These are phyloP conservation scores for Phytophthora ramorum DNA, from an alignment of 352 stramenopile genomes.

Conservation along the genomic window DNA sequence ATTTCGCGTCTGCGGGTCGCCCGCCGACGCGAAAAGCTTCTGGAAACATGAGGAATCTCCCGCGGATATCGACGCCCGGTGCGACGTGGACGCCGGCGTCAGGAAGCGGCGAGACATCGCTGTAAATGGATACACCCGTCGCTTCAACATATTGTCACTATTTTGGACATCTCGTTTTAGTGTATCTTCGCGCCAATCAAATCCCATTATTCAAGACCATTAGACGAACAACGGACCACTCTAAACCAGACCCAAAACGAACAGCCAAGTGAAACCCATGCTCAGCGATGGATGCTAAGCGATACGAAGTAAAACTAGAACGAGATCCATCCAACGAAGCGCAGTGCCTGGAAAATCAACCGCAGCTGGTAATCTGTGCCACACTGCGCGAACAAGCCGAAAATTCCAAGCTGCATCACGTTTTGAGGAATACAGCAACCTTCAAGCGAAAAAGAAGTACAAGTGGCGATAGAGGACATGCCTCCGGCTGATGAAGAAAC, in stretches of 20 bases:
- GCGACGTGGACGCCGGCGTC: constrained; percentile 6
- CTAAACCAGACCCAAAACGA: not conserved
- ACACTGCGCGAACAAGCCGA: not conserved
- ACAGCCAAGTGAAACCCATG: not conserved
- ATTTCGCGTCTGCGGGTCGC: constrained; percentile 68
- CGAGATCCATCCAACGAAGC: not conserved
- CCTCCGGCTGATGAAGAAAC: not conserved
- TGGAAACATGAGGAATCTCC: constrained; percentile 41
- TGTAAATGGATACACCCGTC: constrained; percentile 6
- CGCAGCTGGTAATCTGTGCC: not conserved
- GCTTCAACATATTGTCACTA: constrained; percentile 11
- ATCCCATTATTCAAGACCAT: too few relatives aligned
- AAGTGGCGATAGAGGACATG: constrained; percentile 7
- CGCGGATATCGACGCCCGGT: not conserved
- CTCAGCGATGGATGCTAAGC: not conserved
- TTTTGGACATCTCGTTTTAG: too few relatives aligned
- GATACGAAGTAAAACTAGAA: not conserved
- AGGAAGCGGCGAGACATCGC: constrained; percentile 22
- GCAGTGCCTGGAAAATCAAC: not conserved
- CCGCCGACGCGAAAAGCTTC: constrained; percentile 71
- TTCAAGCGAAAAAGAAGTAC: constrained; percentile 6
- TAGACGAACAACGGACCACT: too few relatives aligned
- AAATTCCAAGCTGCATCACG: not conserved
- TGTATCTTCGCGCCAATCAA: too few relatives aligned
- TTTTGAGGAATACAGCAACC: not conserved